Evolutionary conservation across 306 rosid species (phyloP).

Genomic region (Fragaria nilgerrensis): DNA sequence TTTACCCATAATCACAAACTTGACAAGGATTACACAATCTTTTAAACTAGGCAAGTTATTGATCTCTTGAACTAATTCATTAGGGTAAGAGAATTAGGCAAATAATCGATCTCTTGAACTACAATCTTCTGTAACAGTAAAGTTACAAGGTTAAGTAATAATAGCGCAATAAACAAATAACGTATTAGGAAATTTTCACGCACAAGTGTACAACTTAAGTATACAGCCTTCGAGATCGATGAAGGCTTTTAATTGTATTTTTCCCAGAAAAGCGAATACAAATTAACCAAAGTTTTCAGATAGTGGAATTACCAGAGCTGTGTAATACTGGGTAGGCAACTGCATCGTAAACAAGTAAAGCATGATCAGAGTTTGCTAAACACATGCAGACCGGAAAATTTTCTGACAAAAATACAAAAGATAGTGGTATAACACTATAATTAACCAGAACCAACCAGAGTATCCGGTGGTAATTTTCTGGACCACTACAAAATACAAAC

Average conservation of each 20-base stretch:
- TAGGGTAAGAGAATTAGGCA: neutral
- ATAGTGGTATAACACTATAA: neutral
- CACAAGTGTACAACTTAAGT: neutral
- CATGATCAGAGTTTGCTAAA: neutral
- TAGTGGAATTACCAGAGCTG: slow-evolving; percentile 72
- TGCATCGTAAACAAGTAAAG: slow-evolving; percentile 31
- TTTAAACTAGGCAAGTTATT: neutral
- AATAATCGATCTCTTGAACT: neutral
- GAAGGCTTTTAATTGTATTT: neutral
- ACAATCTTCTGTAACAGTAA: neutral
- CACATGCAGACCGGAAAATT: neutral
- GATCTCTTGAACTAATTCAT: neutral
- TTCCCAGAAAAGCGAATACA: neutral
- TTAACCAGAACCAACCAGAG: slow-evolving; percentile 18
- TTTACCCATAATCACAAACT: neutral
- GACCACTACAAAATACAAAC: slow-evolving; percentile 26
- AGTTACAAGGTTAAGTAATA: neutral
- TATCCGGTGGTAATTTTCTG: slow-evolving; percentile 20
- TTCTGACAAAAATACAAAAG: neutral
- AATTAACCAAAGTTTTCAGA: neutral
- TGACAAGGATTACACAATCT: neutral
- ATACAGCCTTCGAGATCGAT: neutral
- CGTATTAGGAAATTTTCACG: neutral
- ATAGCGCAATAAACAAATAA: neutral
- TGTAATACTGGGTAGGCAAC: slow-evolving; percentile 92